Conservation (phyloP, 1,284 basidiomycete genomes). For the Moesziomyces sp. region DNA sequence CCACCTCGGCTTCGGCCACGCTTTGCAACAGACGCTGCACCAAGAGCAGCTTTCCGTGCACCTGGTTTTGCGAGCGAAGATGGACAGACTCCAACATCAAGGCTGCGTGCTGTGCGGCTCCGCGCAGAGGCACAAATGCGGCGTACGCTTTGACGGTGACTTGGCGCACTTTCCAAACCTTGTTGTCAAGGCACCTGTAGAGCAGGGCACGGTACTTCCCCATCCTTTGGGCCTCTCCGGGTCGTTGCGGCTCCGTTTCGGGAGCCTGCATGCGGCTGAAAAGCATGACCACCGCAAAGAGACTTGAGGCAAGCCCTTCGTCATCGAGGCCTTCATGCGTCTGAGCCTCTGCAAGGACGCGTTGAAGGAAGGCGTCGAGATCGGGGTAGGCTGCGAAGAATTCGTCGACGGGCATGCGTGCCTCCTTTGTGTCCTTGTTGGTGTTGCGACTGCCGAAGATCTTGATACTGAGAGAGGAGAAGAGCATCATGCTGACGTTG, state of each 20-base stretch:
- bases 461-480: constrained; percentile 63
- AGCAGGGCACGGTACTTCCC: constrained; percentile 24
- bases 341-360: constrained; percentile 19
- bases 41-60: constrained; percentile 52
- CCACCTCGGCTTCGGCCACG: constrained; percentile 23
- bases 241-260: constrained; percentile 19
- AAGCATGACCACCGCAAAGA: constrained; percentile 60
- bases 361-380: constrained; percentile 37
- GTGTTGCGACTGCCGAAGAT: constrained; percentile 54
- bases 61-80: constrained; percentile 48
- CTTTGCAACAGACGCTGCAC: constrained; percentile 36
- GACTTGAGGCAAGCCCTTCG: constrained; percentile 39
- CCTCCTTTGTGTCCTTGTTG: constrained; percentile 48
- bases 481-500: constrained; percentile 69
- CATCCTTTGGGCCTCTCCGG: constrained; percentile 17
- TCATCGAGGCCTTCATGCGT: background rate
- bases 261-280: constrained; percentile 54
- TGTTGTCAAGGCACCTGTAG: constrained; percentile 42
- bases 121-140: constrained; percentile 30
- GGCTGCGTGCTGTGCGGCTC: constrained; percentile 10
- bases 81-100: constrained; percentile 11
- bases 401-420: constrained; percentile 44
- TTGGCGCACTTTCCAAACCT: constrained; percentile 55
- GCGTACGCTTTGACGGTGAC: constrained; percentile 46
- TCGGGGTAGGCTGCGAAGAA: constrained; percentile 50